Percentiles rank a stretch among this genome's conserved stretches.
Evolutionary conservation across 2,329 filamentous ascomycete genomes (phyloP).

Genomic region (Phialophora tarda): DNA sequence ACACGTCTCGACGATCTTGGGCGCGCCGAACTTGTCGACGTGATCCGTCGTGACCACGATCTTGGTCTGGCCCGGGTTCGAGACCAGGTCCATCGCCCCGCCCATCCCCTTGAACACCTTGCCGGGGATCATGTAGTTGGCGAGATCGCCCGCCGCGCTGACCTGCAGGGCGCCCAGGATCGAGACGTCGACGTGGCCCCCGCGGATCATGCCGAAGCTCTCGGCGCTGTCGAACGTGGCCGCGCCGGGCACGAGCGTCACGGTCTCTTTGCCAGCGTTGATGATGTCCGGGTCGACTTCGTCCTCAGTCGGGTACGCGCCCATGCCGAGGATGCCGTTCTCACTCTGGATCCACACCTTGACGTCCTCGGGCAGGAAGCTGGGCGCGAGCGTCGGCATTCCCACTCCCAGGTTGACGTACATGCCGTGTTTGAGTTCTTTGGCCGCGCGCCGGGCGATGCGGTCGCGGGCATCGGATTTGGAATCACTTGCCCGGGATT

Average conservation of each 20-base stretch:
- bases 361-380: slow-evolving; percentile 69
- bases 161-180: slow-evolving; percentile 85
- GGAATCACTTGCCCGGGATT: slow-evolving; percentile 43
- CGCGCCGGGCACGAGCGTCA: slow-evolving; percentile 77
- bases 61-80: slow-evolving; percentile 73
- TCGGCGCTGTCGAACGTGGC: slow-evolving; percentile 79
- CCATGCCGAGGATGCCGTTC: slow-evolving; percentile 84
- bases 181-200: slow-evolving; percentile 81
- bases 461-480: slow-evolving; percentile 62
- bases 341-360: slow-evolving; percentile 86
- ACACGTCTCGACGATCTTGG: slow-evolving; percentile 70
- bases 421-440: slow-evolving; percentile 79
- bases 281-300: slow-evolving; percentile 79
- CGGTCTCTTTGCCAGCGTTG: slow-evolving; percentile 87
- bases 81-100: slow-evolving; percentile 75
- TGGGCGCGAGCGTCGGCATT: slow-evolving; percentile 85
- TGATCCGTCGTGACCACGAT: slow-evolving; percentile 75
- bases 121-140: slow-evolving; percentile 89
- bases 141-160: slow-evolving; percentile 76
- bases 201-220: slow-evolving; percentile 86
- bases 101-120: slow-evolving; percentile 88
- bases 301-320: slow-evolving; percentile 74
- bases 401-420: slow-evolving; percentile 82
- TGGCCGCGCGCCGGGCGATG: slow-evolving; percentile 77
- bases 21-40: slow-evolving; percentile 69